Percentiles rank a stretch among this genome's conserved stretches.
phyloP scores from a whole-genome alignment of 257 asterid species.

The Scutellaria galericulata region DNA sequence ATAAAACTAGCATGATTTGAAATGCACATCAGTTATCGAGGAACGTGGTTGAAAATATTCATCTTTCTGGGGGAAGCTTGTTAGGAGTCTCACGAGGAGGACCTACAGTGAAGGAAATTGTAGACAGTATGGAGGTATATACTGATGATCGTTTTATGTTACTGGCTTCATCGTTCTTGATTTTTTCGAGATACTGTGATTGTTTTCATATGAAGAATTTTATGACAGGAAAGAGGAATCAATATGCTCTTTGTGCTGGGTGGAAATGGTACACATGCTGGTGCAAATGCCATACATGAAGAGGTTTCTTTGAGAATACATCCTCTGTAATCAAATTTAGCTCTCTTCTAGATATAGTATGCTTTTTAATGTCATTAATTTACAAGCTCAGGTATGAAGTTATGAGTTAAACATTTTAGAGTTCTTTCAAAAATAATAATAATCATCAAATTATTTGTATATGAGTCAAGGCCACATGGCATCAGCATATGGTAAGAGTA shows the following conservation, averaged over 20 bases:
- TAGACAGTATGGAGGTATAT: conserved; percentile 82
- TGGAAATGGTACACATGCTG: conserved; percentile 99
- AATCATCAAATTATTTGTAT: not conserved
- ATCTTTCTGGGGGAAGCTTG: conserved; percentile 97
- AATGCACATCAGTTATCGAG: conserved; percentile 68
- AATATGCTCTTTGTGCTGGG: conserved; percentile 96
- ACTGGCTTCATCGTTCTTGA: not conserved
- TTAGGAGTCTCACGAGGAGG: conserved; percentile 99
- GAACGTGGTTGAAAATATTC: conserved; percentile 89
- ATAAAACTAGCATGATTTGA: conserved; percentile 10
- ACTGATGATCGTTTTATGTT: conserved; percentile 20
- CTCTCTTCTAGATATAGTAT: conserved; percentile 10
- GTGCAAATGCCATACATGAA: conserved; percentile 92
- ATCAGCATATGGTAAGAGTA: conserved; percentile 1
- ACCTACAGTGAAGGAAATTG: conserved; percentile 80
- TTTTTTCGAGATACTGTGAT: conserved; percentile 11
- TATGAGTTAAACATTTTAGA: conserved; percentile 13
- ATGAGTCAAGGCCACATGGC: not conserved
- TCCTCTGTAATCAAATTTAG: conserved; percentile 20
- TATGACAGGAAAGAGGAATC: conserved; percentile 84
- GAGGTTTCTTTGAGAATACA: conserved; percentile 59
- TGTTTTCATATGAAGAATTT: conserved; percentile 28
- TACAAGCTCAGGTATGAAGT: conserved; percentile 19
- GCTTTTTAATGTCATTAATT: conserved; percentile 11
- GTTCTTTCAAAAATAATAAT: not conserved